Base-by-base conservation (phyloP, 495 filamentous ascomycete genomes). In the Aspergillus mulundensis region DNA sequence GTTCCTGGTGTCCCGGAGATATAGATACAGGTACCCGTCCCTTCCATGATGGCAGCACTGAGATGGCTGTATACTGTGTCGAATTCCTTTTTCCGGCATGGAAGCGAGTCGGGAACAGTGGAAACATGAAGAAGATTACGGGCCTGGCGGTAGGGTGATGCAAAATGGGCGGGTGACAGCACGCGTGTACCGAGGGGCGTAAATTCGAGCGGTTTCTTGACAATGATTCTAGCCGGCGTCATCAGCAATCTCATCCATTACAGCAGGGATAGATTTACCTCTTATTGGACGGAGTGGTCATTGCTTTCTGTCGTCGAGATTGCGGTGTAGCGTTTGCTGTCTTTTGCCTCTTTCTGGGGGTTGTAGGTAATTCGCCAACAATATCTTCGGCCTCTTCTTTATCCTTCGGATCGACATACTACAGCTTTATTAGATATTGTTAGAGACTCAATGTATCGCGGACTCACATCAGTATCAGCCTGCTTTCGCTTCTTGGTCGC, bases 1-100 rank as follows among this genome's bases (percentile, higher is more conserved):
- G 95, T 99, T n/a, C 95, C 95, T 0, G 95, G 95, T 0, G 92
- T 97, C 38, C 95, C 95, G n/a, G 95, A 96, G 52, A 99, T 97
- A 74, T 99, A 99, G 66, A 99, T 96, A 69, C 95, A 99, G 5
- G 91, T 84, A 7, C 95, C 95, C 5, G 88, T 87, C 36, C 92
- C 95, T 56, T 95, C 92, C 46, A 88, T 87, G 67, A 99, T 97
- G 55, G 95, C 95, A 10, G 91, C 86, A 61, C 95, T 91, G 39
- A 99, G 87, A 67, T 97, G 89, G 2, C 87, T 86, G 66, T 97
- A 97, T 12, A 99, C 95, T 3, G 87, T 85, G 16, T 84, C 79
- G 72, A 97, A 99, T 69, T 99, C 95, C 14, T 79, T 84, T 60
- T 95, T 92, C 54, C 95, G 87, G 70, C 95, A 97, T 43, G 95